Evolutionary conservation across 2,329 filamentous ascomycete genomes (phyloP).

Genomic region (Fusarium praegraminearum): DNA sequence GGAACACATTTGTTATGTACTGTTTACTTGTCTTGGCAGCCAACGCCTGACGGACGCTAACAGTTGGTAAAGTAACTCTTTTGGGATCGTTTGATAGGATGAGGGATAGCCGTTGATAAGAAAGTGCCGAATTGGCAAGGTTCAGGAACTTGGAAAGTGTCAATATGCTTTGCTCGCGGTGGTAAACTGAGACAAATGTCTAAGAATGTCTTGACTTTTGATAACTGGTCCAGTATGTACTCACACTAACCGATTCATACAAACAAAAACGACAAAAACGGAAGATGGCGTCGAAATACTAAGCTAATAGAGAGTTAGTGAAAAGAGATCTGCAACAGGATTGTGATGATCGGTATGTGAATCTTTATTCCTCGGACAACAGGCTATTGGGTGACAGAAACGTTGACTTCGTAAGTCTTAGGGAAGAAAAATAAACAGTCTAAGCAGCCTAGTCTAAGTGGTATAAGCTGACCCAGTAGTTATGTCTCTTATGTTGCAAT

Average conservation of each 20-base stretch:
- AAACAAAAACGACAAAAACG: constrained; percentile 1
- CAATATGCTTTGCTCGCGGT: not conserved
- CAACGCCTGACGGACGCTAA: not conserved
- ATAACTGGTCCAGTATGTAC: too few relatives aligned
- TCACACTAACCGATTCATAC: not conserved
- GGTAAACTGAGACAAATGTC: not conserved
- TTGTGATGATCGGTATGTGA: not conserved
- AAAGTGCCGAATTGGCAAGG: not conserved
- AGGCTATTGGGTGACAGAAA: too few relatives aligned
- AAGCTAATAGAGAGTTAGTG: not conserved
- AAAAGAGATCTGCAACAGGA: not conserved
- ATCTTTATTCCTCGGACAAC: constrained; percentile 1
- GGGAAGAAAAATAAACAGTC: too few relatives aligned
- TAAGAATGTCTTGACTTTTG: not conserved
- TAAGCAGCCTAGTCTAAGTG: too few relatives aligned
- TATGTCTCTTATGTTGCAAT: too few relatives aligned
- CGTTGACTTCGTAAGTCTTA: too few relatives aligned
- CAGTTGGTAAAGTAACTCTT: not conserved
- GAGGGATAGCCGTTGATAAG: not conserved
- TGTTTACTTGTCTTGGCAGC: not conserved
- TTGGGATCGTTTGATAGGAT: not conserved
- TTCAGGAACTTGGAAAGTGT: not conserved
- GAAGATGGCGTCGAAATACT: not conserved
- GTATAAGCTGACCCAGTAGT: too few relatives aligned
- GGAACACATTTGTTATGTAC: not conserved